A percentile compares a stretch with the other conserved stretches of the same genome.
phyloP scores from a whole-genome alignment of 768 basidiomycete genomes.

The Mycena kentingensis region DNA sequence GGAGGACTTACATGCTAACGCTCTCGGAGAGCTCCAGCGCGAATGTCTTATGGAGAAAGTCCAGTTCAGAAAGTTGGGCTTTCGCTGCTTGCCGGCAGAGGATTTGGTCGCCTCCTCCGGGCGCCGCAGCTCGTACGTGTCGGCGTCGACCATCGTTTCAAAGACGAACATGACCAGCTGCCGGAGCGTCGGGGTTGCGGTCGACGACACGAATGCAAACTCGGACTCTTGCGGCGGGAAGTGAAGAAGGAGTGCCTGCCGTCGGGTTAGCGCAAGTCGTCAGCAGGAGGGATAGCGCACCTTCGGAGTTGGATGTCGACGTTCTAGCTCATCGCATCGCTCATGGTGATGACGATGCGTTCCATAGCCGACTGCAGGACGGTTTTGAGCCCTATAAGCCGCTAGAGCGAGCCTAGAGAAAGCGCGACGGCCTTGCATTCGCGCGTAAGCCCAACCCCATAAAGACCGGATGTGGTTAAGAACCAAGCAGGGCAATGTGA shows the following conservation, averaged over 20 bases:
- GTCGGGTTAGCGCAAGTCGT: conserved; percentile 1
- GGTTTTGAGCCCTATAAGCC: conserved; percentile 84
- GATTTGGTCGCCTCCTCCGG: conserved; percentile 67
- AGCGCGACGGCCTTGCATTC: conserved; percentile 91
- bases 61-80: conserved; percentile 78
- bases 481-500: too few species aligned
- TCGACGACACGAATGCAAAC: conserved; percentile 95
- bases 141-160: conserved; percentile 76
- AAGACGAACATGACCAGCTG: conserved; percentile 98
- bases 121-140: conserved; percentile 48
- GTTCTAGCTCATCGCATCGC: conserved; percentile 86
- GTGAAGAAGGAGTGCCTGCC: conserved; percentile 84
- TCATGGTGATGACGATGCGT: conserved; percentile 80
- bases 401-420: conserved; percentile 86
- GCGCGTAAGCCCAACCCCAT: conserved; percentile 96
- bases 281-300: conserved; percentile 46
- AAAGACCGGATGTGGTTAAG: conserved; percentile 88
- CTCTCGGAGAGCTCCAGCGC: conserved; percentile 97
- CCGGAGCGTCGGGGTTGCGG: conserved; percentile 92
- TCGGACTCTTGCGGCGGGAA: conserved; percentile 95
- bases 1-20: too few species aligned
- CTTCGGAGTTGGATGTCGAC: conserved; percentile 94
- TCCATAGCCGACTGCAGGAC: conserved; percentile 81
- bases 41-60: conserved; percentile 87
- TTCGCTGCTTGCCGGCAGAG: conserved; percentile 76